A percentile compares a stretch with the other conserved stretches of the same genome.
Evolutionary conservation across 2,329 filamentous ascomycete species (phyloP).

Genomic region (Trichoderma arundinaceum): DNA sequence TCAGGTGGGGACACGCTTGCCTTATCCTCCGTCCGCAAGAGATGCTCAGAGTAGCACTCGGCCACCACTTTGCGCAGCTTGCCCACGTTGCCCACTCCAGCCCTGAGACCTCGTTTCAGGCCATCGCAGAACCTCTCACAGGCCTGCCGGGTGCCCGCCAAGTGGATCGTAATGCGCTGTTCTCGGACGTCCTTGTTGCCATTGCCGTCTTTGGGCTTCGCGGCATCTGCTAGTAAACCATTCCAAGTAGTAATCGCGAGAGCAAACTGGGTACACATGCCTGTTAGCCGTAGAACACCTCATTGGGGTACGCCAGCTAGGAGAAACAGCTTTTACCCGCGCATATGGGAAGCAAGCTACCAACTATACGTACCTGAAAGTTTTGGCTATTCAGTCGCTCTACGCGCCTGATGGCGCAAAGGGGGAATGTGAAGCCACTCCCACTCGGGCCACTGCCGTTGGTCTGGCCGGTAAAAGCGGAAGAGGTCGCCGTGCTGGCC

Average conservation of each 20-base stretch:
- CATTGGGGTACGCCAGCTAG: not conserved
- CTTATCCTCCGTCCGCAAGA: slow-evolving; percentile 67
- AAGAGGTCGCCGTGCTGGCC: slow-evolving; percentile 79
- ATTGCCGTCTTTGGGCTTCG: slow-evolving; percentile 54
- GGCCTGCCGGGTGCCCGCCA: slow-evolving; percentile 84
- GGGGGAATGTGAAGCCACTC: slow-evolving; percentile 92
- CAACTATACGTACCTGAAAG: slow-evolving; percentile 62
- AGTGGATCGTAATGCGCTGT: slow-evolving; percentile 89
- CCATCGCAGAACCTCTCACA: slow-evolving; percentile 97
- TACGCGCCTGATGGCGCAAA: slow-evolving; percentile 89
- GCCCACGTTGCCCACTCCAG: slow-evolving; percentile 85
- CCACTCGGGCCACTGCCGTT: slow-evolving; percentile 90
- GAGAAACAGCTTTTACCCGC: not conserved
- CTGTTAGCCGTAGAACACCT: not conserved
- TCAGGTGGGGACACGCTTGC: slow-evolving; percentile 71
- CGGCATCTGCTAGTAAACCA: slow-evolving; percentile 62
- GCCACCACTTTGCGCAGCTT: slow-evolving; percentile 79
- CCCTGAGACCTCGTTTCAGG: slow-evolving; percentile 85
- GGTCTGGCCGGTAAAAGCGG: slow-evolving; percentile 88
- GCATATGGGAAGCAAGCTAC: not conserved
- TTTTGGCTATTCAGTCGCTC: slow-evolving; percentile 92
- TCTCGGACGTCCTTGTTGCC: slow-evolving; percentile 56
- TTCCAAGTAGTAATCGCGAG: slow-evolving; percentile 97
- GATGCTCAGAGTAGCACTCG: slow-evolving; percentile 91
- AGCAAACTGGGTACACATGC: slow-evolving; percentile 66